Base-by-base conservation (phyloP, 1,284 basidiomycete genomes). In the Ganoderma leucocontextum region DNA sequence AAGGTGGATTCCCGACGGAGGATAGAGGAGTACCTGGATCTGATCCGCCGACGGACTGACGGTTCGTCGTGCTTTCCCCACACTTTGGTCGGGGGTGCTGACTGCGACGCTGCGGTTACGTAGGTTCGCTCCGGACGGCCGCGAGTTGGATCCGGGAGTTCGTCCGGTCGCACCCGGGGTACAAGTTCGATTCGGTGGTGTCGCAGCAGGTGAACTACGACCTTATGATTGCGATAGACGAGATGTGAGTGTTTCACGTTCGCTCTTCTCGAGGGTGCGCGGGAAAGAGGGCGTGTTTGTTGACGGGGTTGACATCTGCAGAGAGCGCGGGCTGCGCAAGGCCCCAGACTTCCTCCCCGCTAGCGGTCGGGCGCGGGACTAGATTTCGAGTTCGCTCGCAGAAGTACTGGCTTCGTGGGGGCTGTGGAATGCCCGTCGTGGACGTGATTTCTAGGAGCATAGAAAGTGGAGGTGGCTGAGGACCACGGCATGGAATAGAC, bases 111-210 rank as follows among this genome's bases (percentile, higher is more conserved):
- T 29, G n/a, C 13, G 35, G 35, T 4, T 33, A 29, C 60, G 9
- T 67, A 95, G 95, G 96, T 19, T 85, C 90, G 19, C 84, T 99
- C n/a, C 81, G 91, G 76, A 99, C 98, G 0, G 89, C 95, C 0
- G 98, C 98, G 2, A 90, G 90, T 9, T 99, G 95, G 95, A 96
- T 98, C 67, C 89, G 98, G 36, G 86, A 94, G 60, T 99, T 98
- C 80, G 93, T 99, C 59, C 89, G 90, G 25, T 86, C 89, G 1
- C 98, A 99, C 80, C 95, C 96, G 4, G 87, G 84, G 25, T 99
- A 99, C 84, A 93, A 94, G 80, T 86, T 89, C 63, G 96, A 99
- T 81, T 98, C 96, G 53, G 91, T 94, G 42, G 94, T 99, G 33
- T 92, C 85, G 62, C 89, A 95, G 77, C 91, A 94, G 81, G 95